These are phyloP conservation scores for Magnaporthiopsis incrustans DNA, from an alignment of 2,329 filamentous ascomycete genomes.

Conservation along the genomic window DNA sequence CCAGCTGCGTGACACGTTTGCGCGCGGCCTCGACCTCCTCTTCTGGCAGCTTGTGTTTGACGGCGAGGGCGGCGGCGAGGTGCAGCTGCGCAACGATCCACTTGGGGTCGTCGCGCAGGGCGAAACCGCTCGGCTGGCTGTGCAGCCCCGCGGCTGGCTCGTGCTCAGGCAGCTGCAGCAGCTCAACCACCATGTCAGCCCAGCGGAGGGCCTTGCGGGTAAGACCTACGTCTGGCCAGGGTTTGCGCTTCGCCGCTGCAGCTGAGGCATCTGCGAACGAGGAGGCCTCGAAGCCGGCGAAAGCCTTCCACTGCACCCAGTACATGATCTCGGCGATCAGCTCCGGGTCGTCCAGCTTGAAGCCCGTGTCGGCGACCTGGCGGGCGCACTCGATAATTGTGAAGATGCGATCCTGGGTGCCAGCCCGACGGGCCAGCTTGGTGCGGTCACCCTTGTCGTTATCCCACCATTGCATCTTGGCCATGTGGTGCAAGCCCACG, in stretches of 20 bases:
- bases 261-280: slow-evolving; percentile 20
- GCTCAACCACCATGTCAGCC: slow-evolving; percentile 39
- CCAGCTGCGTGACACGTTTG: slow-evolving; percentile 21
- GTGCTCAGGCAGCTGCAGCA: slow-evolving; percentile 38
- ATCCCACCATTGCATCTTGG: slow-evolving; percentile 26
- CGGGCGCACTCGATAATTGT: slow-evolving; percentile 43
- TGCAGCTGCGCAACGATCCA: slow-evolving; percentile 33
- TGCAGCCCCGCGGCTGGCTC: slow-evolving; percentile 9
- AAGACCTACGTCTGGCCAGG: slow-evolving; percentile 12
- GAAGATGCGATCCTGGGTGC: slow-evolving; percentile 31
- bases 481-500: slow-evolving; percentile 36
- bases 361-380: slow-evolving; percentile 35
- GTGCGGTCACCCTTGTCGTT: slow-evolving; percentile 20
- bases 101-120: slow-evolving; percentile 35
- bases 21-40: slow-evolving; percentile 25
- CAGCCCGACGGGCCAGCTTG: slow-evolving; percentile 34
- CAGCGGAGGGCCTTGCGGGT: slow-evolving; percentile 36
- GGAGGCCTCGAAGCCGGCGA: slow-evolving; percentile 25
- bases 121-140: slow-evolving; percentile 14
- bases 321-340: slow-evolving; percentile 30
- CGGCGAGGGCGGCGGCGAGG: slow-evolving; percentile 31
- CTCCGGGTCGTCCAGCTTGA: slow-evolving; percentile 33
- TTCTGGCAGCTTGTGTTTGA: slow-evolving; percentile 21
- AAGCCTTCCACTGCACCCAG: slow-evolving; percentile 33
- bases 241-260: background rate